Evolutionary conservation across 306 rosid species (phyloP).

Genomic region (Psophocarpus tetragonolobus): DNA sequence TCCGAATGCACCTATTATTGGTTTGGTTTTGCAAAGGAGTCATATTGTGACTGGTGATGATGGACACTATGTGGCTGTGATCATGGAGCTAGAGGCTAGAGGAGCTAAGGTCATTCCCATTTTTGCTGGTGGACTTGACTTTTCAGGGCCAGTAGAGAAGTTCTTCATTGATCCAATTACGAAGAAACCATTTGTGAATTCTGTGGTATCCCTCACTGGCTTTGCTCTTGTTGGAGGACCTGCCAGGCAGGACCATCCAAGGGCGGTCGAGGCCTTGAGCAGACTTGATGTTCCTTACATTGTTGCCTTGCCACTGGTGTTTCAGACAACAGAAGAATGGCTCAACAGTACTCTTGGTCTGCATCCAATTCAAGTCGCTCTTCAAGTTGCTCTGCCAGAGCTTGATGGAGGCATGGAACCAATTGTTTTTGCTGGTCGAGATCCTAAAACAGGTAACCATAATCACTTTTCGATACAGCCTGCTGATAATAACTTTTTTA

Average conservation of each 20-base stretch:
- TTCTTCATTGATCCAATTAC: conserved; percentile 76
- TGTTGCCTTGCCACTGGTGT: conserved; percentile 96
- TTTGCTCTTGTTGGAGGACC: conserved; percentile 99
- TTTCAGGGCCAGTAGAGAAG: conserved; percentile 94
- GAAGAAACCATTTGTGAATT: conserved; percentile 77
- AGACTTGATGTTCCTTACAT: conserved; percentile 93
- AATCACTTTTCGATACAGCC: neutral
- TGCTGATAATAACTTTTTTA: neutral
- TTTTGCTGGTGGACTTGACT: conserved; percentile 94
- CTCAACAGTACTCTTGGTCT: conserved; percentile 89
- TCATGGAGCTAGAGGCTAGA: conserved; percentile 93
- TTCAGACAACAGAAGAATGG: conserved; percentile 99
- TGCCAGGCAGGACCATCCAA: conserved; percentile 97
- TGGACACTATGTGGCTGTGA: conserved; percentile 94
- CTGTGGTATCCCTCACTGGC: conserved; percentile 86
- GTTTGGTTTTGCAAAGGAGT: conserved; percentile 89
- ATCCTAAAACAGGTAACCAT: conserved; percentile 81
- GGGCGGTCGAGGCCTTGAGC: conserved; percentile 86
- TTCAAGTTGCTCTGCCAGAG: conserved; percentile 98
- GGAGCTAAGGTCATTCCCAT: conserved; percentile 96
- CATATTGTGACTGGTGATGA: conserved; percentile 99
- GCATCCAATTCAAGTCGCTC: conserved; percentile 98
- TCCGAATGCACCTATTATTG: conserved; percentile 60
- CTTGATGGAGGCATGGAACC: conserved; percentile 99
- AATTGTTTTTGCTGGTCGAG: conserved; percentile 91